Evolutionary conservation across 2,329 filamentous ascomycete species (phyloP), one percentile per base, ranked within the genome.

Genomic region (Blumeriella jaapii): DNA sequence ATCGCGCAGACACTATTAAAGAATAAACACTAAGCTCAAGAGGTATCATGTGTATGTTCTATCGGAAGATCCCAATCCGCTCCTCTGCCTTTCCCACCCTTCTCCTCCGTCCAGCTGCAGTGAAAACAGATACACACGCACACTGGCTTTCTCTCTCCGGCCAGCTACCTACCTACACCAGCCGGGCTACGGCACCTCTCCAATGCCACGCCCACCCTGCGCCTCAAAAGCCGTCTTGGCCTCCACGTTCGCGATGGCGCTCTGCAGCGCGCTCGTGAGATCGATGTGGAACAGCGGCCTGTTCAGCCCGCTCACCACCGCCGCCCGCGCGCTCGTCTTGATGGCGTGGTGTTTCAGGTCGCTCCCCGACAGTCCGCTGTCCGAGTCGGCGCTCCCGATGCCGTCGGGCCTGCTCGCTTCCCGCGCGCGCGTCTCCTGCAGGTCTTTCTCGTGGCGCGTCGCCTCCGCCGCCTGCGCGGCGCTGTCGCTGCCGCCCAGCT

Each of bases 201-300:
- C 47, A 31, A 46, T 46, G 3, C 43, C 51, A 5, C 40, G 31
- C 6, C 50, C 53, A n/a, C 51, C 52, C 6, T 40, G 28, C 25
- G 39, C 44, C 40, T 55, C 50, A 36, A 49, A 50, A 30, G 64
- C 62, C 6, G 59, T 53, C 34, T 68, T 61, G 0, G 65, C 68
- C 58, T 84, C 73, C 0, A 83, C 71, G 48, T 93, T 93, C 18
- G 78, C 74, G 50, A 95, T 74, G 2, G 86, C 89, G 49, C 79
- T 85, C 59, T 95, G 83, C 48, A 96, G 60, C 5, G 91, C 91
- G 52, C 78, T 86, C 3, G 84, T 91, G 33, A 96, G 61, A 57
- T 96, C 91, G 34, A 94, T 74, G 55, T 98, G 91, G 71, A 98
- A 96, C 48, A 95, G 71, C 4, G 91, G 89, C 48, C 83, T 65